Conservation (phyloP, 2,329 filamentous ascomycete genomes). For the Trichophyton mentagrophytes region DNA sequence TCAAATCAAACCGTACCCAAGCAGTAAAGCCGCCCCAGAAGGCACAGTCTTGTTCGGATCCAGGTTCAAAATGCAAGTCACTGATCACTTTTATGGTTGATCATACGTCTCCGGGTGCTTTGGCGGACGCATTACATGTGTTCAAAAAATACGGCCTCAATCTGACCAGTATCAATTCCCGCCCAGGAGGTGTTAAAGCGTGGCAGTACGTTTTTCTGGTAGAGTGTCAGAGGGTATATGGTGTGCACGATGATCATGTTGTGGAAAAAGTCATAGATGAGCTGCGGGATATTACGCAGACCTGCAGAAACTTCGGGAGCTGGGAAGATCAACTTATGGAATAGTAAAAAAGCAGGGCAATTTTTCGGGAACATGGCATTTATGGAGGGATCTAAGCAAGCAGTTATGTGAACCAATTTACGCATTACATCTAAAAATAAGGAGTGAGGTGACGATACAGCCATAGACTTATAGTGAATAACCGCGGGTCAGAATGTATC, state of each 20-base stretch:
- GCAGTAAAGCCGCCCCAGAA: background rate
- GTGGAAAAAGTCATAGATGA: slow-evolving; percentile 21
- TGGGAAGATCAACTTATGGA: slow-evolving; percentile 26
- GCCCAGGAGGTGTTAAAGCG: slow-evolving; percentile 59
- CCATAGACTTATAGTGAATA: background rate
- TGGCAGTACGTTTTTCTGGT: slow-evolving; percentile 96
- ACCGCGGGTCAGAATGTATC: background rate
- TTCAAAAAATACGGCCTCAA: slow-evolving; percentile 65
- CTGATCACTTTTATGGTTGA: slow-evolving; percentile 74
- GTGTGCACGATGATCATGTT: slow-evolving; percentile 20
- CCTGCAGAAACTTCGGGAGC: slow-evolving; percentile 29
- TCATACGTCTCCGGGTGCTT: slow-evolving; percentile 63
- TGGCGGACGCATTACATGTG: slow-evolving; percentile 66
- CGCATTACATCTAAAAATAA: background rate
- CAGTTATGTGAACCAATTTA: background rate
- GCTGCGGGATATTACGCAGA: slow-evolving; percentile 26
- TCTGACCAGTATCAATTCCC: slow-evolving; percentile 77
- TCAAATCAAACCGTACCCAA: slow-evolving; percentile 18
- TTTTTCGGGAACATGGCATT: background rate
- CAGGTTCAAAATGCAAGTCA: slow-evolving; percentile 42
- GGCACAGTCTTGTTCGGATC: background rate
- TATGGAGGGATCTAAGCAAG: background rate
- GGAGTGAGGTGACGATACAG: too few species aligned
- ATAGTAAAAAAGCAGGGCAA: background rate
- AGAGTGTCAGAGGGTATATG: slow-evolving; percentile 57